Percentiles rank a stretch among this genome's conserved stretches.
Conservation (phyloP, 2,329 filamentous ascomycete genomes). For the Botrytis pseudocinerea region DNA sequence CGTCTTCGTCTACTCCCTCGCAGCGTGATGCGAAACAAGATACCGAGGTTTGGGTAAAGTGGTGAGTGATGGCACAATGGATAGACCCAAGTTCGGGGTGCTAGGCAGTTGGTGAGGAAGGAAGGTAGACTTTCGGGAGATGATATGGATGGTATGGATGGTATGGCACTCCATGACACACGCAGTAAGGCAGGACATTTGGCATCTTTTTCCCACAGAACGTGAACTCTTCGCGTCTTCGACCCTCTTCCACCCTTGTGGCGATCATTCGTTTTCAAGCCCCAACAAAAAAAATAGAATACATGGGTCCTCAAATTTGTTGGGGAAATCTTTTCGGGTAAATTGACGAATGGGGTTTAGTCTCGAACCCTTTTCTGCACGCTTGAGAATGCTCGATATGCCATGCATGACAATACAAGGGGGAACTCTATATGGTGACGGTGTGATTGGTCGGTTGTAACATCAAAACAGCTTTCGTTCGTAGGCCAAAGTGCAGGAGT, state of each 20-base stretch:
- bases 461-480: constrained; percentile 11
- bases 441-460: constrained; percentile 17
- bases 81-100: not conserved
- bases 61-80: not conserved
- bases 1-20: too few species aligned
- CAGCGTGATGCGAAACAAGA: not conserved
- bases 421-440: not conserved
- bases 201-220: not conserved
- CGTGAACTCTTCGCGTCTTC: not conserved
- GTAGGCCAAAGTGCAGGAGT: not conserved
- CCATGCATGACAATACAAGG: constrained; percentile 10
- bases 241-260: not conserved
- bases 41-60: not conserved
- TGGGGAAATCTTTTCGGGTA: constrained; percentile 19
- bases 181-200: not conserved
- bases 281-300: constrained; percentile 21
- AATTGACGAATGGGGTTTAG: constrained; percentile 6
- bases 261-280: constrained; percentile 18
- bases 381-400: not conserved
- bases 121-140: not conserved
- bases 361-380: constrained; percentile 10
- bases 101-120: not conserved
- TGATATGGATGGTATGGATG: not conserved
- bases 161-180: not conserved
- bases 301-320: constrained; percentile 15